Percentiles rank a stretch among this genome's conserved stretches.
Conservation (phyloP, 2,329 filamentous ascomycete species). For the Pseudocercospora macadamiae region DNA sequence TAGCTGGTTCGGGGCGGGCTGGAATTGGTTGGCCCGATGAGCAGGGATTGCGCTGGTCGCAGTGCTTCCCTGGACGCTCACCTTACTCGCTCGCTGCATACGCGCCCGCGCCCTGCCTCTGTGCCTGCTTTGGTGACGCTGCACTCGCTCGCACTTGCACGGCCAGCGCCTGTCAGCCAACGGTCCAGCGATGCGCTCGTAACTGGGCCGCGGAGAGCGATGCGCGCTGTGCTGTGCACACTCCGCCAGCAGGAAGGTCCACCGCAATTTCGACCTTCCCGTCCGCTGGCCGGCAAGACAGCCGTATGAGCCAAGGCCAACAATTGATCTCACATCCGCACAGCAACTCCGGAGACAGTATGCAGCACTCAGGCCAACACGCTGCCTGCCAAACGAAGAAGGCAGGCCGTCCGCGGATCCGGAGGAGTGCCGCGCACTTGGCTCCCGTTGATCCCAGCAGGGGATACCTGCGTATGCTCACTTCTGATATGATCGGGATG, state of each 20-base stretch:
- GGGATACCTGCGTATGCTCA: slow-evolving; percentile 14
- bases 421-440: slow-evolving; percentile 5
- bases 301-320: not conserved
- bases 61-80: not conserved
- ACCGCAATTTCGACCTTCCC: not conserved
- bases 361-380: not conserved
- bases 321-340: not conserved
- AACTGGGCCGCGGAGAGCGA: no score
- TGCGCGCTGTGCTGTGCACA: no score
- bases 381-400: not conserved
- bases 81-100: slow-evolving; percentile 3
- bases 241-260: no score
- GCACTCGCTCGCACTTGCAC: not conserved
- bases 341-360: not conserved
- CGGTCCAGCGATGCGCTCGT: slow-evolving; percentile 4
- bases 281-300: not conserved
- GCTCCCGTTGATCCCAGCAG: slow-evolving; percentile 1
- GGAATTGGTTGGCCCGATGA: not conserved
- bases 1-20: not conserved
- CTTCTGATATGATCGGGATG: slow-evolving; percentile 6
- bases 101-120: slow-evolving; percentile 1
- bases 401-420: slow-evolving; percentile 1
- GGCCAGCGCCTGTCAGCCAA: slow-evolving; percentile 2
- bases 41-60: not conserved
- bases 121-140: not conserved